Evolutionary conservation across 176 grass and related monocot genomes (phyloP), one percentile per base, ranked within the genome.

Genomic region (Avena insularis): DNA sequence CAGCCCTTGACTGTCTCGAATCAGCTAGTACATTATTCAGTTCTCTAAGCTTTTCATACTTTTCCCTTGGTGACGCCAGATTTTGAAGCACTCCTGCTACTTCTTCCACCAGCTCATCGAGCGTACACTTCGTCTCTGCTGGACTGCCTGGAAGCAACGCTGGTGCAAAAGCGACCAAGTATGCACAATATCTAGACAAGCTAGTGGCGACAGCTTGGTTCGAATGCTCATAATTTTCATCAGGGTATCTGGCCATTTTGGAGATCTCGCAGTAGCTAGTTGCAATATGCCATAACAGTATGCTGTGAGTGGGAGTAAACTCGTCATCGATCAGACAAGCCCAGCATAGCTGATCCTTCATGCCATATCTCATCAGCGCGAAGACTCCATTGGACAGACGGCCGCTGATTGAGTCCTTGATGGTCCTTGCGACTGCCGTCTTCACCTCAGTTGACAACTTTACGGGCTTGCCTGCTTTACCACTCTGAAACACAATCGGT

Each of bases 31-130:
- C 33, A 69, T 35, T 40, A 0, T 40, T 0, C 36, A 70, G 35
- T 40, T 40, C 67, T 9, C 35, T 70, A 45, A 71, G 67, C 9
- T 71, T 71, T 71, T 71, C 67, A 71, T 71, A 71, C 9, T 71
- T 71, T 17, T n/a, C 36, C 67, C 17, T 43, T 12, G 67, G 67
- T 4, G 36, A 71, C 0, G 20, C 9, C 3, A 71, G 8, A n/a
- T 10, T 3, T 4, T 5, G 8, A 0, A 77, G 17, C 8, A 1
- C 9, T 31, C 6, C 15, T 56, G 25, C 4, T 5, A 27, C 75
- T 77, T 77, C 15, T 12, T 19, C 6, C 0, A 36, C 50, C 15
- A 56, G 8, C 15, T 77, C 75, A 77, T 20, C 50, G 3, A 57
- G 50, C 2, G 25, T 29, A 16, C 3, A 54, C 50, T 77, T 14